These are phyloP conservation scores for Coleophoma crateriformis DNA, from an alignment of 2,329 filamentous ascomycete species.

Conservation along the genomic window DNA sequence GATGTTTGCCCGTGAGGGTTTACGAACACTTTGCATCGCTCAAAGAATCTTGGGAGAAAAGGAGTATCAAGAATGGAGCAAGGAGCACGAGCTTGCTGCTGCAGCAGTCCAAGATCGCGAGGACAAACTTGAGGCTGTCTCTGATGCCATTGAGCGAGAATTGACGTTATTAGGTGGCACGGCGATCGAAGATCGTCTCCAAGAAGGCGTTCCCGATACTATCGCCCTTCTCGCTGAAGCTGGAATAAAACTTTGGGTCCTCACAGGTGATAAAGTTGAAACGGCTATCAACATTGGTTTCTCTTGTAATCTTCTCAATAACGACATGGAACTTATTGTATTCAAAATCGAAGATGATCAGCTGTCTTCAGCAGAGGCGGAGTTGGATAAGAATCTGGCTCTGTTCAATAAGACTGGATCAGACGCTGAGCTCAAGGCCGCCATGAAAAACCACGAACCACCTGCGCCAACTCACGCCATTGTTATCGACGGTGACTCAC, in stretches of 20 bases:
- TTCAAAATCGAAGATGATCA: constrained; percentile 79
- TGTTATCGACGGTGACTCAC: constrained; percentile 89
- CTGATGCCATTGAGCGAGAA: constrained; percentile 87
- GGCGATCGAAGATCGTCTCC: constrained; percentile 92
- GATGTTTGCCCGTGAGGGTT: constrained; percentile 91
- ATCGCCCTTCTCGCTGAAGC: constrained; percentile 87
- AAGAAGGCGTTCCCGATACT: constrained; percentile 94
- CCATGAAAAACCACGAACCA: constrained; percentile 77
- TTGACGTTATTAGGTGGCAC: constrained; percentile 86
- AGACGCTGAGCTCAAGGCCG: constrained; percentile 75
- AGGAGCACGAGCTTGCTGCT: constrained; percentile 81
- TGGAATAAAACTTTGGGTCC: constrained; percentile 97
- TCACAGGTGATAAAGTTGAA: constrained; percentile 98
- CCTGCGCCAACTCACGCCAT: constrained; percentile 86
- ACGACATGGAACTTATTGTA: constrained; percentile 94
- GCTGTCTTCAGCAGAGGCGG: constrained; percentile 53
- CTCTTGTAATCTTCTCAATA: constrained; percentile 94
- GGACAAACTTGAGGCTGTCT: constrained; percentile 84
- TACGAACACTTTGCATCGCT: constrained; percentile 92
- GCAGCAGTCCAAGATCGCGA: constrained; percentile 81
- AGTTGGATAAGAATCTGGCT: constrained; percentile 69
- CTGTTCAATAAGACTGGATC: constrained; percentile 76
- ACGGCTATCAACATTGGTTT: constrained; percentile 99
- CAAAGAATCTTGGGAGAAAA: constrained; percentile 73
- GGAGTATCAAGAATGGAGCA: constrained; percentile 81